phyloP scores from a whole-genome alignment of 495 filamentous ascomycete species.

The Aspergillus coremiiformis region DNA sequence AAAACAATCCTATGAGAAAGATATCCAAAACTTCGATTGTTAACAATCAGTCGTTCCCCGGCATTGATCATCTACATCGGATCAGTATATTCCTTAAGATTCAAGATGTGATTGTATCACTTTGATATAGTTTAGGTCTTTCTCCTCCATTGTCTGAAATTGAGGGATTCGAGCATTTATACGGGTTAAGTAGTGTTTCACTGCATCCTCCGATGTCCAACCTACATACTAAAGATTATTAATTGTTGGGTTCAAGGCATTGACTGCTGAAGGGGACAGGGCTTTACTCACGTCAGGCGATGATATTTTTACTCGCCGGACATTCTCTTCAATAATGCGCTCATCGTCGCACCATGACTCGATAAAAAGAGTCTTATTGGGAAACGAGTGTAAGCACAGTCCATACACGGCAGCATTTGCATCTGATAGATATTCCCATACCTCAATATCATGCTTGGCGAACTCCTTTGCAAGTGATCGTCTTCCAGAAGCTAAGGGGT shows the following conservation, averaged over 20 bases:
- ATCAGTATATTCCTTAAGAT: conserved; percentile 10
- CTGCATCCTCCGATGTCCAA: conserved; percentile 86
- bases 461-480: conserved; percentile 90
- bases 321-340: conserved; percentile 93
- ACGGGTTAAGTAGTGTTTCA: conserved; percentile 80
- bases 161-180: conserved; percentile 88
- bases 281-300: conserved; percentile 72
- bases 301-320: conserved; percentile 93
- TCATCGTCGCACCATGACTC: conserved; percentile 93
- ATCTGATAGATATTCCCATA: conserved; percentile 25
- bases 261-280: not conserved
- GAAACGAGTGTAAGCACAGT: conserved; percentile 5
- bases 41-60: conserved; percentile 83
- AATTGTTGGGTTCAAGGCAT: conserved; percentile 10
- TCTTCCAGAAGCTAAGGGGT: conserved; percentile 76
- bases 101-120: conserved; percentile 18
- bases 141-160: conserved; percentile 94
- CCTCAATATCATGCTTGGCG: conserved; percentile 88
- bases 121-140: conserved; percentile 92
- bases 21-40: conserved; percentile 93
- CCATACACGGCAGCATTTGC: not conserved
- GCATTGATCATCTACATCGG: conserved; percentile 84
- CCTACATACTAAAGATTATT: conserved; percentile 58
- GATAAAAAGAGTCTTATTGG: conserved; percentile 76
- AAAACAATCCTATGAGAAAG: conserved; percentile 95